A percentile compares a stretch with the other conserved stretches of the same genome.
These are phyloP conservation scores for Rhizopus sp. DNA, from an alignment of 371 early-diverging fungal species.

Conservation along the genomic window DNA sequence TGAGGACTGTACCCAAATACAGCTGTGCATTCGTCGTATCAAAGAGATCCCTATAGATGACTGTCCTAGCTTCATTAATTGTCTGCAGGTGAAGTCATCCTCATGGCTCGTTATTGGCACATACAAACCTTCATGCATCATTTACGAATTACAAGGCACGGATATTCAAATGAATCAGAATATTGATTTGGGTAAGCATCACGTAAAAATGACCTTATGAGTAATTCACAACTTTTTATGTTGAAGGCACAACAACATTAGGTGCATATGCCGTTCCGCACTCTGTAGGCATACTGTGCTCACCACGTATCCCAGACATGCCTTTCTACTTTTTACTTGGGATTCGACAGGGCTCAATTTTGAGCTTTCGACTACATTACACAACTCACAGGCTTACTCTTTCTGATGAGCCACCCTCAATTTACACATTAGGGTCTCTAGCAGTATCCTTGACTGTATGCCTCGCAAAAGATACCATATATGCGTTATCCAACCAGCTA, in stretches of 20 bases:
- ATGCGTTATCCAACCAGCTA: slow-evolving; percentile 28
- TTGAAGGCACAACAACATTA: slow-evolving; percentile 6
- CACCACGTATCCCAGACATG: neutral
- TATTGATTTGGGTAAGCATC: slow-evolving; percentile 19
- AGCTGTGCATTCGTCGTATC: neutral
- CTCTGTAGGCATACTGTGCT: slow-evolving; percentile 7
- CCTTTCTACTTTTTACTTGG: slow-evolving; percentile 13
- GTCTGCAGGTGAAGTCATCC: slow-evolving; percentile 12
- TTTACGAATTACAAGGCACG: slow-evolving; percentile 12
- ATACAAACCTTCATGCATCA: slow-evolving; percentile 10
- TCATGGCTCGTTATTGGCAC: slow-evolving; percentile 20
- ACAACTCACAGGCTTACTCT: neutral
- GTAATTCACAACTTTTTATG: neutral
- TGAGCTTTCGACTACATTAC: slow-evolving; percentile 15
- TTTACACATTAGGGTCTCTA: slow-evolving; percentile 8
- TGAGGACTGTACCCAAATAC: neutral
- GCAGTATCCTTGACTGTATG: slow-evolving; percentile 11
- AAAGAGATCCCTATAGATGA: neutral
- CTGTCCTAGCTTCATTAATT: slow-evolving; percentile 19
- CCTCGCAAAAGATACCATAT: slow-evolving; percentile 3
- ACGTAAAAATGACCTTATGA: no score
- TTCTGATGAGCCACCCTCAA: neutral
- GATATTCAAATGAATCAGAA: slow-evolving; percentile 10
- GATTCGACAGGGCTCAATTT: slow-evolving; percentile 14
- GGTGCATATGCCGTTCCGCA: slow-evolving; percentile 8